These are phyloP conservation scores for Telfairia occidentalis DNA, from an alignment of 331 rosid genomes.

Conservation along the genomic window DNA sequence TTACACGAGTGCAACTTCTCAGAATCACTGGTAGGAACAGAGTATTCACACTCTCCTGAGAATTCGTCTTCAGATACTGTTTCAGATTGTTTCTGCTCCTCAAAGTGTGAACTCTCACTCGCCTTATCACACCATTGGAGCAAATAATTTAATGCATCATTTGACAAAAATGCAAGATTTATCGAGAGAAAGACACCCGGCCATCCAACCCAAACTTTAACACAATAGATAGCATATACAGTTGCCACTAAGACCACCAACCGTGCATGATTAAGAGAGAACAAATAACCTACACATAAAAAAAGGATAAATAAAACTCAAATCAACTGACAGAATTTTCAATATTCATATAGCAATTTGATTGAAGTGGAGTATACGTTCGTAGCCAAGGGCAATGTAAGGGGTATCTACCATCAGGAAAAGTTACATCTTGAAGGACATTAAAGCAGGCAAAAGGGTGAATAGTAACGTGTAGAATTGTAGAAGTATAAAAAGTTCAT, in stretches of 20 bases:
- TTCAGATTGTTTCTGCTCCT: conserved; percentile 69
- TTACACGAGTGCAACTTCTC: conserved; percentile 68
- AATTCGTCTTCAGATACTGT: conserved; percentile 56
- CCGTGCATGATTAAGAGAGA: conserved; percentile 92
- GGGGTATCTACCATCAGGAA: background rate
- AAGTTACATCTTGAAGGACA: background rate
- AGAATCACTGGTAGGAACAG: conserved; percentile 49
- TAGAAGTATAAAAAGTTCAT: background rate
- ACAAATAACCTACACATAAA: conserved; percentile 66
- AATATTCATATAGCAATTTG: background rate
- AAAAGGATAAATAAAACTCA: background rate
- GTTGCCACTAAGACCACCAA: conserved; percentile 71
- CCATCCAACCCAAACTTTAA: conserved; percentile 90
- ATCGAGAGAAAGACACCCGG: conserved; percentile 66
- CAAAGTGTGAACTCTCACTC: conserved; percentile 58
- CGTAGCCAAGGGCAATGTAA: background rate
- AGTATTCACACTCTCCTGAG: conserved; percentile 52
- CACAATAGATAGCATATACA: conserved; percentile 62
- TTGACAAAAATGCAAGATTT: conserved; percentile 83
- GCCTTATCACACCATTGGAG: conserved; percentile 86
- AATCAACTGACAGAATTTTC: background rate
- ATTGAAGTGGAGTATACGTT: background rate
- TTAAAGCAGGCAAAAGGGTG: background rate
- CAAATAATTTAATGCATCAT: conserved; percentile 56
- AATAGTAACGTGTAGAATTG: background rate